Evolutionary conservation across 495 filamentous ascomycete species (phyloP), one percentile per base, ranked within the genome.

Genomic region (Parachaetomium inaequale): DNA sequence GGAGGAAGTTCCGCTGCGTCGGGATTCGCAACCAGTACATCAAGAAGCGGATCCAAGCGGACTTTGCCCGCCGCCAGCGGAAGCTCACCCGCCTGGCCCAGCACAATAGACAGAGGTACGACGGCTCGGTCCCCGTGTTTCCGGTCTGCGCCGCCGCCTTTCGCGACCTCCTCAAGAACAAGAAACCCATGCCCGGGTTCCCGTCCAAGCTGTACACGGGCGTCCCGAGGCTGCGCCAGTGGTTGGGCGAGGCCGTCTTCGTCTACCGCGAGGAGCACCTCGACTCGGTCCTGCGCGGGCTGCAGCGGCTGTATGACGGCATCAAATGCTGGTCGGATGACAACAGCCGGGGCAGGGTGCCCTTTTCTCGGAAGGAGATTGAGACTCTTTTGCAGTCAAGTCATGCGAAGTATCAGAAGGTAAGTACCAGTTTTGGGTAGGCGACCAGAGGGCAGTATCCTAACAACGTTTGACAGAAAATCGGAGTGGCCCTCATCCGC

Each of bases 171-270:
- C 32, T 63, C 5, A 58, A 58, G 42, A 7, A 23, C 7, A 34
- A 53, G 0, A 49, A 52, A 10, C 52, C 34, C 5, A 17, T 51
- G 14, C 0, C 26, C 19, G 70, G 68, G 0, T 72, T 71, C 8
- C 68, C 70, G 0, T 61, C 61, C 10, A 46, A 49, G 34, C 10
- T 32, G 19, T 67, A 69, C 8, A 69, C 66, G 2, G 70, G 68
- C 3, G 56, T 71, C 19, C 66, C 68, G 10, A 26, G 50, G 10
- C 66, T 72, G 11, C 52, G 63, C 1, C 46, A 59, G 19, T 72
- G 68, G 68, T 23, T 71, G n/a, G 47, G 32, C 2, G 47, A 58
- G n/a, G 49, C 61, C 15, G 63, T 66, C 4, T 31, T 69, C 7
- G 28, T 32, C 1, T 43, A 36, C 28, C 55, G 68, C 4, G 62